phyloP scores from a whole-genome alignment of 106 monocot genomes.

The Platanthera zijinensis region DNA sequence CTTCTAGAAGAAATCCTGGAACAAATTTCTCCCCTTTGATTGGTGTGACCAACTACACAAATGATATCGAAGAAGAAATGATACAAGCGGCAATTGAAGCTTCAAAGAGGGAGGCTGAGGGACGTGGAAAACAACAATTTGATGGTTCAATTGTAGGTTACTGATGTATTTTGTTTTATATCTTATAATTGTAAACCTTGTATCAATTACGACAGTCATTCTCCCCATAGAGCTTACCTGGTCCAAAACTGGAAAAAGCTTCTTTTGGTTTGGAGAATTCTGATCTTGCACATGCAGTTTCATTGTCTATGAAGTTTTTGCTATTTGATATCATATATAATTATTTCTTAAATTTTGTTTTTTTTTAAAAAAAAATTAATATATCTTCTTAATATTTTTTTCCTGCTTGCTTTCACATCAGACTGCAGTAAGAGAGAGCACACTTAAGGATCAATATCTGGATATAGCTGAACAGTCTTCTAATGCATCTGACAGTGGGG shows the following conservation, averaged over 20 bases:
- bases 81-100: constrained; percentile 92
- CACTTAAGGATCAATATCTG: constrained; percentile 14
- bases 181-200: neutral
- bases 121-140: constrained; percentile 19
- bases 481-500: constrained; percentile 17
- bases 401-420: constrained; percentile 12
- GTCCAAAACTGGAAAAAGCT: constrained; percentile 7
- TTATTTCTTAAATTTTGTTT: neutral
- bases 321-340: neutral
- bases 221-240: constrained; percentile 13
- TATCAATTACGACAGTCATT: neutral
- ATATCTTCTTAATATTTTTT: constrained; percentile 7
- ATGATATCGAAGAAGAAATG: constrained; percentile 98
- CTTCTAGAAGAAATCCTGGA: constrained; percentile 17
- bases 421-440: constrained; percentile 52
- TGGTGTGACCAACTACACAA: constrained; percentile 34
- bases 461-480: constrained; percentile 24
- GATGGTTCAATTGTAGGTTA: constrained; percentile 34
- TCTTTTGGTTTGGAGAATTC: constrained; percentile 22
- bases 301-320: constrained; percentile 43
- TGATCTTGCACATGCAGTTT: constrained; percentile 39
- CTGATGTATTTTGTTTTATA: neutral
- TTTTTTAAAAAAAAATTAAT: neutral
- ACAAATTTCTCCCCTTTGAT: constrained; percentile 24
- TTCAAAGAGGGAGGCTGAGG: constrained; percentile 61